These are phyloP conservation scores for Metarhizium album DNA, from an alignment of 2,329 filamentous ascomycete genomes.

Conservation along the genomic window DNA sequence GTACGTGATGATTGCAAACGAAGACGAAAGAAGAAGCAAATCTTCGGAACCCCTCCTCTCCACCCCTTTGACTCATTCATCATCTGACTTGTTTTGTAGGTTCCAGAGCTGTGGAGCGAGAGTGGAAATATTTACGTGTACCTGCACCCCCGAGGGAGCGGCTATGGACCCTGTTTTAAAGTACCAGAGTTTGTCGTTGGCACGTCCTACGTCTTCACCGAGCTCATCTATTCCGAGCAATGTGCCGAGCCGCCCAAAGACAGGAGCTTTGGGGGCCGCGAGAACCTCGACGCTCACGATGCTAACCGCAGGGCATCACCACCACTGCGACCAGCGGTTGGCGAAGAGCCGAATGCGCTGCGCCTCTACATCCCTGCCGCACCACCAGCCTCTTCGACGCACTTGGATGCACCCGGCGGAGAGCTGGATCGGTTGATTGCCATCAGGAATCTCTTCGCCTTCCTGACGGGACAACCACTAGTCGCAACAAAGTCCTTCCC, in stretches of 20 bases:
- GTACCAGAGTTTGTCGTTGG: conserved; percentile 43
- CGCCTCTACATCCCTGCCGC: conserved; percentile 43
- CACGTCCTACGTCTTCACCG: conserved; percentile 42
- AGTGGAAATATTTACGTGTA: conserved; percentile 46
- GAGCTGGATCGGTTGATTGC: conserved; percentile 47
- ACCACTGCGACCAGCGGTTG: conserved; percentile 25
- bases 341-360: conserved; percentile 27
- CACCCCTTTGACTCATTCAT: neutral
- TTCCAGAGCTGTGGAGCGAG: conserved; percentile 57
- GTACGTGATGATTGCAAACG: too few species aligned
- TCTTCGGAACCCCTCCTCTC: neutral
- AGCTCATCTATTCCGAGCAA: conserved; percentile 38
- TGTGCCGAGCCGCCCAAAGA: conserved; percentile 9
- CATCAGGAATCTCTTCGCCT: conserved; percentile 55
- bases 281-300: conserved; percentile 39
- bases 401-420: conserved; percentile 22
- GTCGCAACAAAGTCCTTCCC: conserved; percentile 45
- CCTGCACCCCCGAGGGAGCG: conserved; percentile 40
- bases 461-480: conserved; percentile 51
- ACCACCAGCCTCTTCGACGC: conserved; percentile 25
- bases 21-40: conserved; percentile 7
- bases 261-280: conserved; percentile 35
- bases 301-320: conserved; percentile 30
- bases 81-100: conserved; percentile 25
- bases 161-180: conserved; percentile 48